Percentiles rank a stretch among this genome's conserved stretches.
Evolutionary conservation across 2,329 filamentous ascomycete species (phyloP).

Genomic region (Penicillium aurantiogriseum): DNA sequence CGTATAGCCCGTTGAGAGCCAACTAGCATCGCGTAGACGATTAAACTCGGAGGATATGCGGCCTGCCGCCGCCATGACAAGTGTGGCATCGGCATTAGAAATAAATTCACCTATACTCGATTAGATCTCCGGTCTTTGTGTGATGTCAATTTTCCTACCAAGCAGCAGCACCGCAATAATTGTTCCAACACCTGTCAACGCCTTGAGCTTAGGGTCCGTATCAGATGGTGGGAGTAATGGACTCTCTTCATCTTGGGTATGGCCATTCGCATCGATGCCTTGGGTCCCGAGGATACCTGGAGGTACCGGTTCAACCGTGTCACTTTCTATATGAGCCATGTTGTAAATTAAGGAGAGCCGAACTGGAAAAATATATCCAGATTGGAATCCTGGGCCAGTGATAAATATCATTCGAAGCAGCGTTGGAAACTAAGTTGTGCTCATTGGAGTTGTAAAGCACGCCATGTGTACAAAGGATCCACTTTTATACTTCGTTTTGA

Average conservation of each 20-base stretch:
- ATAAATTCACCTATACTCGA: conserved; percentile 58
- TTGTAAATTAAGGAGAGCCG: neutral
- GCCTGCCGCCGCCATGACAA: conserved; percentile 66
- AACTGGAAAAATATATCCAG: no score
- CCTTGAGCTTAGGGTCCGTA: conserved; percentile 5
- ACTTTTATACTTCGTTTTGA: neutral
- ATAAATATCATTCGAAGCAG: neutral
- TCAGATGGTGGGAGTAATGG: conserved; percentile 13
- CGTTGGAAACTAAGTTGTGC: conserved; percentile 3
- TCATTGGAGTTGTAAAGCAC: conserved; percentile 22
- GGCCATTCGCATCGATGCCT: neutral
- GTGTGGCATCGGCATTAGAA: conserved; percentile 61
- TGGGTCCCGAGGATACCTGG: neutral
- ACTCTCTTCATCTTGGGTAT: conserved; percentile 18
- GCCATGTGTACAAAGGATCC: neutral
- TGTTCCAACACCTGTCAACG: conserved; percentile 21
- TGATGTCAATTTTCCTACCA: conserved; percentile 15
- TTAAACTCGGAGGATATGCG: conserved; percentile 62
- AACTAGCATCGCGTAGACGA: conserved; percentile 56
- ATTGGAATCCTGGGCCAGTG: no score
- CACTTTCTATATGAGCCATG: conserved; percentile 11
- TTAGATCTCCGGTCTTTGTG: neutral
- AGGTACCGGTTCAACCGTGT: neutral
- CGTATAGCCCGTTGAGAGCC: conserved; percentile 56
- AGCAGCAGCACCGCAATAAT: conserved; percentile 32